A percentile compares a stretch with the other conserved stretches of the same genome.
Conservation (phyloP, 192 early-diverging fungal genomes). For the Podila verticillata region DNA sequence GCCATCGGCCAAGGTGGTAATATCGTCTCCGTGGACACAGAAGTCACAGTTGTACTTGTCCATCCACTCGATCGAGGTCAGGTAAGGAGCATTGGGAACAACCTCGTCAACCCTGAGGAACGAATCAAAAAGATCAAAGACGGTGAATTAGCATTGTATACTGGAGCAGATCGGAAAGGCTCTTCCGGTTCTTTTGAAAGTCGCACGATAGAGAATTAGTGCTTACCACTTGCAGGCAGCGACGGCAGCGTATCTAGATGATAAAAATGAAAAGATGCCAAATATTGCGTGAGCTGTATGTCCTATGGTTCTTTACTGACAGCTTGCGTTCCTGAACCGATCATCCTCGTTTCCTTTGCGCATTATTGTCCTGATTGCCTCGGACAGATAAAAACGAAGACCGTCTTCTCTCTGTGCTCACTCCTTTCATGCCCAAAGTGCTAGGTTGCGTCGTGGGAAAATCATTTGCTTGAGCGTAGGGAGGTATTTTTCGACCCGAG, state of each 20-base stretch:
- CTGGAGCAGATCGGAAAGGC: neutral
- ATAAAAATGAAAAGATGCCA: neutral
- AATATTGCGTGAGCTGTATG: constrained; percentile 2
- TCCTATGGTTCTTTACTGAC: too few species aligned
- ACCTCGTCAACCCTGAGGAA: constrained; percentile 81
- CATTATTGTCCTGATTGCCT: too few species aligned
- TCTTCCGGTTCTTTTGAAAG: too few species aligned
- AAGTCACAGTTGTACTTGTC: constrained; percentile 91
- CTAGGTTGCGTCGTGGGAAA: too few species aligned
- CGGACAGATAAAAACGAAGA: too few species aligned
- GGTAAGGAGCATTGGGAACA: constrained; percentile 92
- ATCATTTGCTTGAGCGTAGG: too few species aligned
- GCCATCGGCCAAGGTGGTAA: constrained; percentile 95
- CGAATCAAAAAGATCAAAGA: constrained; percentile 45
- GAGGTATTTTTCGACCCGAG: too few species aligned
- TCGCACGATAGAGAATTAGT: neutral
- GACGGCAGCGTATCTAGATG: constrained; percentile 87
- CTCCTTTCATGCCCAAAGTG: too few species aligned
- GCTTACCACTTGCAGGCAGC: constrained; percentile 84
- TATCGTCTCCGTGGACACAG: constrained; percentile 98
- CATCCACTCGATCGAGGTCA: constrained; percentile 87
- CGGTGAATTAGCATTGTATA: neutral
- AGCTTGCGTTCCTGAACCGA: neutral
- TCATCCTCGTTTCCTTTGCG: too few species aligned
- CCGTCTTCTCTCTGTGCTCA: too few species aligned